Evolutionary conservation across 306 rosid species (phyloP), one percentile per base, ranked within the genome.

Genomic region (Quercus robur): DNA sequence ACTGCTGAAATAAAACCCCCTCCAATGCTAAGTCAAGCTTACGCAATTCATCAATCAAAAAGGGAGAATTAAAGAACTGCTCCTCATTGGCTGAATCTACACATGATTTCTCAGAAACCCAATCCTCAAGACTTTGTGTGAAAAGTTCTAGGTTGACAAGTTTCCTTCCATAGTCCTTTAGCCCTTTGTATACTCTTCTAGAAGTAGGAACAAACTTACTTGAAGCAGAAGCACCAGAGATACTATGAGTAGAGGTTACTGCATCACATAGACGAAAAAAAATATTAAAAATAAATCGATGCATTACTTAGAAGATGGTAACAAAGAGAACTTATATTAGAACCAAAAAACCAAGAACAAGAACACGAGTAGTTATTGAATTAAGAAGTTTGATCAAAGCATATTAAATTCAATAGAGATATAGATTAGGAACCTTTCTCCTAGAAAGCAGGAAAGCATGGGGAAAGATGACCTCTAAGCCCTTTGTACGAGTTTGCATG

Each of bases 1-100:
- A 91, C 80, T 94, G 98, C 87, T 94, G 97, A 82, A 94, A 88
- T 66, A 90, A 78, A 83, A 85, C 87, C 57, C 98, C 97, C 79
- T 94, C 98, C 71, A 94, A 75, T 46, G 98, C 98, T 54, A 94
- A 63, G 82, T 94, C 97, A n/a, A 94, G 92, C 85, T 92, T 87
- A 74, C 85, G 88, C 85, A 94, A 80, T 78, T 94, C 98, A 38
- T 89, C 96, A 6, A 85, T 85, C 17, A 88, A 74, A 64, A 92
- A 94, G 23, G 94, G 97, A 57, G 97, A 80, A 58, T 78, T 78
- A 77, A 90, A 94, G 41, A 55, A 63, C 59, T 83, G 91, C 77
- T 86, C 86, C 35, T 86, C 86, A 61, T 85, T 83, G 12, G 74
- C 84, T 38, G 89, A 86, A 86, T 85, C 90, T 68, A 74, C 80